phyloP scores from a whole-genome alignment of 2,329 filamentous ascomycete species.

The Plectosphaerella sp. region DNA sequence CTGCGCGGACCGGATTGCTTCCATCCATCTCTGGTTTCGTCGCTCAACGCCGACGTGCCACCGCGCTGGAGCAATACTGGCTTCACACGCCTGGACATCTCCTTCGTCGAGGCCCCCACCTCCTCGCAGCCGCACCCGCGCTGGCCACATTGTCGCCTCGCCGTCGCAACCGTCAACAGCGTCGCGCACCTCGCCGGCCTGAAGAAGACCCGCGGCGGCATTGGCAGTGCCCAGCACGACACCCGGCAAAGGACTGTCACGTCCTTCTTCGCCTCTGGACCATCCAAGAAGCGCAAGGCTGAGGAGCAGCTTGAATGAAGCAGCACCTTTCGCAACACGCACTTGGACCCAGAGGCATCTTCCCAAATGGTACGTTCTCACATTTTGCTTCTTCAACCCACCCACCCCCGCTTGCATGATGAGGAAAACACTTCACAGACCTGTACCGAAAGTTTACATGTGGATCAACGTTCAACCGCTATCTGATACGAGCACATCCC shows the following conservation, averaged over 20 bases:
- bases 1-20: conserved; percentile 10
- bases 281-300: conserved; percentile 44
- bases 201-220: conserved; percentile 76
- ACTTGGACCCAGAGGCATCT: background rate
- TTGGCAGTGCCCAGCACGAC: conserved; percentile 75
- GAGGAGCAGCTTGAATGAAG: conserved; percentile 17
- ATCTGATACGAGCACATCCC: conserved; percentile 35
- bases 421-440: conserved; percentile 73
- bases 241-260: conserved; percentile 71
- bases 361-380: conserved; percentile 31
- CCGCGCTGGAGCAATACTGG: conserved; percentile 50
- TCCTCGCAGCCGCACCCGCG: conserved; percentile 13
- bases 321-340: background rate
- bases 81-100: conserved; percentile 29
- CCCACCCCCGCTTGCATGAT: conserved; percentile 54
- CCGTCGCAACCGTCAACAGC: conserved; percentile 61
- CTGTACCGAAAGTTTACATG: conserved; percentile 70
- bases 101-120: background rate
- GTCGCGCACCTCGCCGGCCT: conserved; percentile 67
- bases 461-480: conserved; percentile 77
- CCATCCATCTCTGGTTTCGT: conserved; percentile 18
- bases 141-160: conserved; percentile 38
- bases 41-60: conserved; percentile 10
- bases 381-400: conserved; percentile 7
- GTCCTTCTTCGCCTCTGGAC: conserved; percentile 58